These are phyloP conservation scores for Coffea humblotiana DNA, from an alignment of 305 asterid species.

Conservation along the genomic window DNA sequence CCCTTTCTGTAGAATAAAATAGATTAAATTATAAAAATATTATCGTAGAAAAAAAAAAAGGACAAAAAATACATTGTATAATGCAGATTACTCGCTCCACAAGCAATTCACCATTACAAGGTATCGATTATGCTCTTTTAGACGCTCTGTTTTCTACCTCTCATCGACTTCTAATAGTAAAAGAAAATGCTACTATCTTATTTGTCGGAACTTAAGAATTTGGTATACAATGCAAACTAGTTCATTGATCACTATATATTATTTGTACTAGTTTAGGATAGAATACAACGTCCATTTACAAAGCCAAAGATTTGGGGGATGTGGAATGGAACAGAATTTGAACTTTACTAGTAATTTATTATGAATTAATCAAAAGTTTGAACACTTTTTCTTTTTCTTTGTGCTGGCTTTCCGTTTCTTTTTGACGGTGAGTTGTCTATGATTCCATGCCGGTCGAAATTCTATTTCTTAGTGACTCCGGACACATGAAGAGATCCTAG, in stretches of 20 bases:
- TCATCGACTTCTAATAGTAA: too few species aligned
- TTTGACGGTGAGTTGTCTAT: not conserved
- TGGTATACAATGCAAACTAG: not conserved
- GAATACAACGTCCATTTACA: not conserved
- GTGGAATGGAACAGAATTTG: not conserved
- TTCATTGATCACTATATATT: not conserved
- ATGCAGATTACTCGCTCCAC: too few species aligned
- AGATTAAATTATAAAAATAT: too few species aligned
- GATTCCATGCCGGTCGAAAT: not conserved
- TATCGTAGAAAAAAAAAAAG: too few species aligned
- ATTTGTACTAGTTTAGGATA: not conserved
- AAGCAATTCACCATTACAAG: too few species aligned
- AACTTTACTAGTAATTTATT: not conserved
- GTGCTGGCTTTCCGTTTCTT: not conserved
- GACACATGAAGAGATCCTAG: not conserved
- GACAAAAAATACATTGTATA: too few species aligned
- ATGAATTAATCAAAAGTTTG: constrained; percentile 5
- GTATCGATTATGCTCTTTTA: too few species aligned
- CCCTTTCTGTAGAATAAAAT: too few species aligned
- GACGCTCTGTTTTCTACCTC: too few species aligned
- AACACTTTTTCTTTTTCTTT: constrained; percentile 10
- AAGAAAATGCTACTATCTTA: too few species aligned
- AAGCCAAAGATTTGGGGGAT: not conserved
- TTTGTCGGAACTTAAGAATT: too few species aligned
- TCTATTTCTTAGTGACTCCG: not conserved